A percentile compares a stretch with the other conserved stretches of the same genome.
phyloP scores from a whole-genome alignment of 1,139 yeast genomes.

The Diutina pseudorugosa region DNA sequence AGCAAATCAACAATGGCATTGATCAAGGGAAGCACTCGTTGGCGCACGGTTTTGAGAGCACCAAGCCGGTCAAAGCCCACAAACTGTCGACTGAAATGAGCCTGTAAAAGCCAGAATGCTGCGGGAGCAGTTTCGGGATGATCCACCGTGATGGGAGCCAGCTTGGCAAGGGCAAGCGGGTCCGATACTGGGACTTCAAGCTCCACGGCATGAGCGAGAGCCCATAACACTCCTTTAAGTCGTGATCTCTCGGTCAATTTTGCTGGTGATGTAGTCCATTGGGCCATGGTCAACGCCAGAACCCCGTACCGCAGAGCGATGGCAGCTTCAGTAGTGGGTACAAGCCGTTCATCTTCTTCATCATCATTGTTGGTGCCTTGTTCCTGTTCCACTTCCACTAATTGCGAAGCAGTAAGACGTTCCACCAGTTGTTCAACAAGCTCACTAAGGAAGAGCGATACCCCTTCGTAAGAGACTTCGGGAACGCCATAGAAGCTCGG shows the following conservation, averaged over 20 bases:
- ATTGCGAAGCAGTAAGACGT: constrained; percentile 47
- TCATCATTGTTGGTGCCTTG: constrained; percentile 20
- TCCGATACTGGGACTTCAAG: constrained; percentile 17
- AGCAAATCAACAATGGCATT: constrained; percentile 65
- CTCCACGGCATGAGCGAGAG: constrained; percentile 56
- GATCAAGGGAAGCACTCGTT: constrained; percentile 36
- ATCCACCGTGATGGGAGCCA: not conserved
- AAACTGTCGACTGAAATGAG: constrained; percentile 58
- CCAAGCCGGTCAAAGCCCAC: constrained; percentile 43
- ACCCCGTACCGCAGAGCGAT: constrained; percentile 66
- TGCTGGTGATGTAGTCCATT: constrained; percentile 16
- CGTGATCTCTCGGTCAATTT: constrained; percentile 44
- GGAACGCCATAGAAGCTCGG: constrained; percentile 81
- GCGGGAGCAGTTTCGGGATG: not conserved
- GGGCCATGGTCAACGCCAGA: constrained; percentile 54
- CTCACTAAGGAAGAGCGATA: constrained; percentile 76
- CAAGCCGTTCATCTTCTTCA: constrained; percentile 31
- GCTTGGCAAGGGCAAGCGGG: not conserved
- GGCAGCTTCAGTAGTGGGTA: constrained; percentile 57
- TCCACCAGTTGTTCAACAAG: constrained; percentile 62
- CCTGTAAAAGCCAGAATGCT: constrained; percentile 40
- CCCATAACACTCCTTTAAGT: constrained; percentile 52
- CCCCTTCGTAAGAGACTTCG: constrained; percentile 51
- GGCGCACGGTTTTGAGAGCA: constrained; percentile 45
- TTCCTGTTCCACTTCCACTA: constrained; percentile 45